Evolutionary conservation across 75 land plant genomes (phyloP), one percentile per base, ranked within the genome.

Genomic region (Ceratopteris richardii): DNA sequence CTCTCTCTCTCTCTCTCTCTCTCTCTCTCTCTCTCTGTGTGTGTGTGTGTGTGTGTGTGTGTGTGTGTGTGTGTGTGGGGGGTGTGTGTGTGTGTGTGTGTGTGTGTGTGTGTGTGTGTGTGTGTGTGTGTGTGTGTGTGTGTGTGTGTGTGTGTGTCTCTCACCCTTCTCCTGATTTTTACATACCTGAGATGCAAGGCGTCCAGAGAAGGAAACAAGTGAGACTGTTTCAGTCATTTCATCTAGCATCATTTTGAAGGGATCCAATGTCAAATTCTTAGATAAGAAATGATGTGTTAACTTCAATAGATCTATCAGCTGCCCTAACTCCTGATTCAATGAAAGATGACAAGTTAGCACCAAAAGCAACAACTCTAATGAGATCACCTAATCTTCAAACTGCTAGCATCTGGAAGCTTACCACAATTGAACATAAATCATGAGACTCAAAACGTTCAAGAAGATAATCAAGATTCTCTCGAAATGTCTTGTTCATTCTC

Each of bases 161-260:
- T n/a, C n/a, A n/a, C n/a, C n/a, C n/a, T n/a, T n/a, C n/a, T n/a
- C n/a, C n/a, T n/a, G n/a, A n/a, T n/a, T n/a, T n/a, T n/a, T n/a
- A n/a, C n/a, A n/a, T 58, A 90, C 98, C 98, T 94, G 98, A 20
- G 91, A 79, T 55, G 96, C 81, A 51, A 95, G 58, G 31, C 99
- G 82, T 42, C 96, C 79, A 31, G 96, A 90, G 76, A 68, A 95
- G 30, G 99, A 95, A 31, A 95, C 79, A 51, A 95, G 81, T 40
- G 99, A 95, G 25, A 90, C 65, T 37, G 82, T 95, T 65, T 95
- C 99, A 36, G 72, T 89, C 84, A 95, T 82, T 66, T 95, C 99
- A 54, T 74, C 78, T 60, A 95, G 43, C 78, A 95, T 95, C 25
- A 84, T 68, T 61, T 44, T 59, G 60, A 82, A 95, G 20, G 92